Percentiles rank a stretch among this genome's conserved stretches.
Evolutionary conservation across 2,329 filamentous ascomycete genomes (phyloP).

Genomic region (Paraphaeosphaeria sporulosa): DNA sequence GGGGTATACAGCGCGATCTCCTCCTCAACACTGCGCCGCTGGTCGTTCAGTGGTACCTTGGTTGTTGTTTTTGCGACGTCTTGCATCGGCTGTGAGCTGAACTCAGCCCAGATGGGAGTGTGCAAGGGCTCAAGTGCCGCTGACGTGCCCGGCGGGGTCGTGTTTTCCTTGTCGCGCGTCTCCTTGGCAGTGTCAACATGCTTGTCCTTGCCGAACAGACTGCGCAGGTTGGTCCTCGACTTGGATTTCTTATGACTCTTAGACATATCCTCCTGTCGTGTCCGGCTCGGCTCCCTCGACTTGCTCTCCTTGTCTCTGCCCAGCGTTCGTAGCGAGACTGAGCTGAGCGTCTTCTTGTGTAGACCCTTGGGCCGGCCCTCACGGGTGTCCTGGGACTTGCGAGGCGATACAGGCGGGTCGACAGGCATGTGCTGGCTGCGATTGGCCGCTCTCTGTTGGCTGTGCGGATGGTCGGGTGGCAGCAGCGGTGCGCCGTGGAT

Average conservation of each 20-base stretch:
- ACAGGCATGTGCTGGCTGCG: slow-evolving; percentile 48
- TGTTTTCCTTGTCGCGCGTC: slow-evolving; percentile 81
- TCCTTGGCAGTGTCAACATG: slow-evolving; percentile 70
- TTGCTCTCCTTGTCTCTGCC: slow-evolving; percentile 55
- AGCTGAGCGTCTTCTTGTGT: slow-evolving; percentile 63
- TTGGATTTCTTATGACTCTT: slow-evolving; percentile 73
- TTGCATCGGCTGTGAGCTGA: slow-evolving; percentile 55
- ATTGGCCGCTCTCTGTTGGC: slow-evolving; percentile 36
- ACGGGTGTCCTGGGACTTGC: slow-evolving; percentile 50
- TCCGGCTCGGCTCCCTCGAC: slow-evolving; percentile 37
- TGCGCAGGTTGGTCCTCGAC: slow-evolving; percentile 82
- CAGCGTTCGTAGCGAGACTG: slow-evolving; percentile 61
- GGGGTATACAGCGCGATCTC: slow-evolving; percentile 68
- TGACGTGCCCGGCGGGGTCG: slow-evolving; percentile 64
- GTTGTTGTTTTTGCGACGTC: slow-evolving; percentile 47
- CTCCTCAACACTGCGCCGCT: slow-evolving; percentile 56
- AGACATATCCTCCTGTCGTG: slow-evolving; percentile 35
- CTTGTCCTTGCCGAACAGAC: slow-evolving; percentile 76
- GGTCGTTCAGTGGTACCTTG: slow-evolving; percentile 55
- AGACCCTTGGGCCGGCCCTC: slow-evolving; percentile 46
- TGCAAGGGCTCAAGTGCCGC: slow-evolving; percentile 53
- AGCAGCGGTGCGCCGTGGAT: slow-evolving; percentile 51
- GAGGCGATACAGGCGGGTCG: slow-evolving; percentile 42
- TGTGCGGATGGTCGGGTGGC: slow-evolving; percentile 60
- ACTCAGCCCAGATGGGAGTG: slow-evolving; percentile 84